Percentiles rank a stretch among this genome's conserved stretches.
Conservation (phyloP, 1,139 yeast species). For the Debaryomyces coudertii region DNA sequence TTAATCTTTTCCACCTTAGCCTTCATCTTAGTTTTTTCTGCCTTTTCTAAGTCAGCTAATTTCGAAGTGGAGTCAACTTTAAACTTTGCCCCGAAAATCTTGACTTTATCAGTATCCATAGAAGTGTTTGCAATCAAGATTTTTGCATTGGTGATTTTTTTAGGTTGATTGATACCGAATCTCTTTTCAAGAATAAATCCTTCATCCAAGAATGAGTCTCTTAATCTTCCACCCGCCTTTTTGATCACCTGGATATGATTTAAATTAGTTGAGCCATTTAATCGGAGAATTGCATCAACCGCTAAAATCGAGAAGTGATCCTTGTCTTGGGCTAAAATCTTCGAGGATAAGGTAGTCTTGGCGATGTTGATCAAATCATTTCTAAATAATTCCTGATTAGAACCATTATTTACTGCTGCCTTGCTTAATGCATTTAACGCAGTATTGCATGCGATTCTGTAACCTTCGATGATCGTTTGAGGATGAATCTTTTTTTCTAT, state of each 20-base stretch:
- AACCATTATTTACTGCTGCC: slow-evolving; percentile 75
- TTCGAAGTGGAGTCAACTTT: slow-evolving; percentile 94
- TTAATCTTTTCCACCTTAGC: slow-evolving; percentile 84
- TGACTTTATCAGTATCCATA: slow-evolving; percentile 96
- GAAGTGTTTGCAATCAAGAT: slow-evolving; percentile 94
- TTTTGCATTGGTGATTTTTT: slow-evolving; percentile 77
- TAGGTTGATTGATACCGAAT: slow-evolving; percentile 95
- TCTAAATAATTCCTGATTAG: slow-evolving; percentile 64
- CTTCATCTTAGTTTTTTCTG: slow-evolving; percentile 93
- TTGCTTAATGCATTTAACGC: slow-evolving; percentile 81
- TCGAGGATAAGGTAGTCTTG: slow-evolving; percentile 89
- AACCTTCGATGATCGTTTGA: slow-evolving; percentile 96
- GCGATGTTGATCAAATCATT: slow-evolving; percentile 85
- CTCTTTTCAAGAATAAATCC: slow-evolving; percentile 90
- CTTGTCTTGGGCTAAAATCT: slow-evolving; percentile 92
- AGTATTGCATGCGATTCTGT: slow-evolving; percentile 80
- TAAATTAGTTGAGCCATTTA: slow-evolving; percentile 91
- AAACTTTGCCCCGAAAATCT: slow-evolving; percentile 96
- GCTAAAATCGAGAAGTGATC: slow-evolving; percentile 87
- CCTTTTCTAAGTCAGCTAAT: slow-evolving; percentile 93
- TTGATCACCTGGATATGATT: slow-evolving; percentile 94
- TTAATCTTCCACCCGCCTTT: slow-evolving; percentile 88
- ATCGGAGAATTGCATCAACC: slow-evolving; percentile 89
- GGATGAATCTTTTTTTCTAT: slow-evolving; percentile 95
- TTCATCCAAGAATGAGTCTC: slow-evolving; percentile 93